Evolutionary conservation across 805 yeast species (phyloP).

Genomic region (Wickerhamiella alocasiicola): DNA sequence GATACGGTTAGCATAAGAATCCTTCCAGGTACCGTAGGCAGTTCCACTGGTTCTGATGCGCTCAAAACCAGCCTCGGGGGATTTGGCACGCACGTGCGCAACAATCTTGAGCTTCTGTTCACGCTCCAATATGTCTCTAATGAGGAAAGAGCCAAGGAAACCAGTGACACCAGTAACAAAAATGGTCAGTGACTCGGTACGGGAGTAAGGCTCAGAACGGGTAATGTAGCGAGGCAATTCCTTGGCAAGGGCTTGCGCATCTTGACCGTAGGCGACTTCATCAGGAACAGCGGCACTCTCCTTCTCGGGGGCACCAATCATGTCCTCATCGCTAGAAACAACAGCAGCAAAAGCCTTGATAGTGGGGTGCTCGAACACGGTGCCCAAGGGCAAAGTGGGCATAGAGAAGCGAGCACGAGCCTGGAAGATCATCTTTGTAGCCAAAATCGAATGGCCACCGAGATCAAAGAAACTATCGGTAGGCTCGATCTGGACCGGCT

Average conservation of each 20-base stretch:
- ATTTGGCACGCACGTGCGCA: conserved; percentile 86
- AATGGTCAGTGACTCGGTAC: conserved; percentile 38
- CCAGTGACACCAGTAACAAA: conserved; percentile 96
- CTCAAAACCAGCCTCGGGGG: conserved; percentile 54
- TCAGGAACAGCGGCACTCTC: conserved; percentile 25
- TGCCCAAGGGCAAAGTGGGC: conserved; percentile 71
- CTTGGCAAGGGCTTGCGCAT: conserved; percentile 47
- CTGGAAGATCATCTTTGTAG: conserved; percentile 93
- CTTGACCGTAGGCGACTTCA: conserved; percentile 41
- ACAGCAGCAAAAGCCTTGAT: conserved; percentile 64
- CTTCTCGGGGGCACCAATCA: conserved; percentile 31
- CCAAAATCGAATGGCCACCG: conserved; percentile 96
- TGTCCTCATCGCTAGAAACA: conserved; percentile 37
- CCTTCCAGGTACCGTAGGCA: conserved; percentile 74
- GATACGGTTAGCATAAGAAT: conserved; percentile 42
- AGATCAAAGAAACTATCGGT: conserved; percentile 89
- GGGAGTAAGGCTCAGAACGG: conserved; percentile 32
- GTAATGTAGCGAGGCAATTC: conserved; percentile 36
- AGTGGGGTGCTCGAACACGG: conserved; percentile 82
- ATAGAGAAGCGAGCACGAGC: conserved; percentile 64
- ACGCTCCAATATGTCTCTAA: conserved; percentile 62
- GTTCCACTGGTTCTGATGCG: conserved; percentile 64
- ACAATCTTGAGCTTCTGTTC: conserved; percentile 43
- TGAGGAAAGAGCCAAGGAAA: conserved; percentile 81
- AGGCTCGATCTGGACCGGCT: conserved; percentile 64